Evolutionary conservation across 495 filamentous ascomycete species (phyloP).

Genomic region (Chaetomium cochliodes): DNA sequence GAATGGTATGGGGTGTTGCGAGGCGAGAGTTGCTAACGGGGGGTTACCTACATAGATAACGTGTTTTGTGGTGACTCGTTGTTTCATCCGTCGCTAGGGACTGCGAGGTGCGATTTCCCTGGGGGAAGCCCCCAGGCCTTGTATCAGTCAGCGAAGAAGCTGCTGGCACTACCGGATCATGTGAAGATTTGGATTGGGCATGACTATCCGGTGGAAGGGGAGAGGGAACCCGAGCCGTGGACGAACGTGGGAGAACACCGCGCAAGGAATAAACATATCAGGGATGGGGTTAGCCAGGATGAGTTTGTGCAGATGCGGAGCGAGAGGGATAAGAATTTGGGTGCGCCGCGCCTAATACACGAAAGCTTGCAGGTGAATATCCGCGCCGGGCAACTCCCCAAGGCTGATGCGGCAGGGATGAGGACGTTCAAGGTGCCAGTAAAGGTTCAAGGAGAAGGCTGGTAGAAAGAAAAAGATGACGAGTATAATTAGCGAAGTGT

Average conservation of each 20-base stretch:
- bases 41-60: too few species aligned
- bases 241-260: constrained; percentile 53
- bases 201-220: constrained; percentile 45
- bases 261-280: constrained; percentile 53
- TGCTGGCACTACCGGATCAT: constrained; percentile 48
- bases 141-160: constrained; percentile 45
- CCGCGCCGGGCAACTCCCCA: constrained; percentile 51
- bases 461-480: background rate
- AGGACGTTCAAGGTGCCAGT: constrained; percentile 48
- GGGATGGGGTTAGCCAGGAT: constrained; percentile 40
- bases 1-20: background rate
- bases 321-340: constrained; percentile 49
- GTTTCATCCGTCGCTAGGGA: constrained; percentile 58
- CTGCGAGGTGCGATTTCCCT: constrained; percentile 61
- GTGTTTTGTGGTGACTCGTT: constrained; percentile 61
- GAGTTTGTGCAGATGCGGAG: constrained; percentile 51
- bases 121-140: constrained; percentile 49
- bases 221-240: constrained; percentile 39
- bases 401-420: constrained; percentile 34
- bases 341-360: constrained; percentile 53
- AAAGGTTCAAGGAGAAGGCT: constrained; percentile 28
- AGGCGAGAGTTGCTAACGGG: background rate
- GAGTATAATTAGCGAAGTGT: too few species aligned
- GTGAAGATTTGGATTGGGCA: constrained; percentile 54
- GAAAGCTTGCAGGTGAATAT: constrained; percentile 60